These are phyloP conservation scores for Schizochytrium sp. DNA, from an alignment of 108 stramenopile genomes.

Conservation along the genomic window DNA sequence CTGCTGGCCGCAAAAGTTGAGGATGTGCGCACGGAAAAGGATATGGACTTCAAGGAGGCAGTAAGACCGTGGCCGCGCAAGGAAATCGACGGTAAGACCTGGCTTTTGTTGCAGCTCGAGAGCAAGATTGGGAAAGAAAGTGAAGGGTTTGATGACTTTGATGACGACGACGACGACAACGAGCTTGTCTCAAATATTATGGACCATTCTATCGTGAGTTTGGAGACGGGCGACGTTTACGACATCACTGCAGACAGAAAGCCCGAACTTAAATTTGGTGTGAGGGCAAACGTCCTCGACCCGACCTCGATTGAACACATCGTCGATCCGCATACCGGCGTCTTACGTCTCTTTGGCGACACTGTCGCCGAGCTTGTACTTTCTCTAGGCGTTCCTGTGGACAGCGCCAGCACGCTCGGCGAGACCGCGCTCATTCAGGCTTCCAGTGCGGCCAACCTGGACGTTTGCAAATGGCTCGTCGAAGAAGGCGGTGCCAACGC, in stretches of 20 bases:
- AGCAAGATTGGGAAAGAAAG: not conserved
- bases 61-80: not conserved
- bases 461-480: not conserved
- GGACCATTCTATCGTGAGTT: not conserved
- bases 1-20: not conserved
- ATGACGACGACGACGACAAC: not conserved
- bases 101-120: not conserved
- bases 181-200: not conserved
- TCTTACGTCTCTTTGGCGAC: not conserved
- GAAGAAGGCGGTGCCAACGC: not conserved
- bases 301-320: not conserved
- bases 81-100: not conserved
- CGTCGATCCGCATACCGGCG: not conserved
- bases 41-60: not conserved
- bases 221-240: not conserved
- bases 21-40: not conserved
- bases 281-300: not conserved
- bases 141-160: not conserved
- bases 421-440: conserved; percentile 2
- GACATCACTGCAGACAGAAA: not conserved
- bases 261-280: not conserved
- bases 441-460: not conserved
- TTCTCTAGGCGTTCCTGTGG: not conserved
- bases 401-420: not conserved
- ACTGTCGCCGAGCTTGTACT: not conserved